Percentiles rank a stretch among this genome's conserved stretches.
These are phyloP conservation scores for Dactylorhiza incarnata DNA, from an alignment of 106 monocot species.

Conservation along the genomic window DNA sequence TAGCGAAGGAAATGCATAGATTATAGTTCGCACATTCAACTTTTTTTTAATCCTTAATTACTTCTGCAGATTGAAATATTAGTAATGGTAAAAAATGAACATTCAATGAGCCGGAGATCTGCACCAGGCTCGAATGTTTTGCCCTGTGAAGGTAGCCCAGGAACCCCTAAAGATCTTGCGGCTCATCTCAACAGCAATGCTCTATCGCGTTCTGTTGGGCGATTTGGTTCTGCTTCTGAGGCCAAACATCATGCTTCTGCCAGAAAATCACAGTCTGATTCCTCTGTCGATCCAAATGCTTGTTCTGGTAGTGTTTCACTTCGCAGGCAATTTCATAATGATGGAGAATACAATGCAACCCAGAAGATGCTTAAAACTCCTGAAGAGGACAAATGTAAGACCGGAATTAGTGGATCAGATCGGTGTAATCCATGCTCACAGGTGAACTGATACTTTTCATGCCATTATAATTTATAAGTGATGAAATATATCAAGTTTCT, in stretches of 20 bases:
- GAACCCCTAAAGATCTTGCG: conserved; percentile 31
- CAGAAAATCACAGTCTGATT: conserved; percentile 82
- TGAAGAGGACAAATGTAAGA: conserved; percentile 45
- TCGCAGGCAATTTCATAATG: conserved; percentile 68
- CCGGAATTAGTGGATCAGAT: conserved; percentile 11
- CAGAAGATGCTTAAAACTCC: conserved; percentile 39
- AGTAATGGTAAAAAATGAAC: conserved; percentile 55
- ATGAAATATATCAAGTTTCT: background rate
- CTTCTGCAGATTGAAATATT: conserved; percentile 74
- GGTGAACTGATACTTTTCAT: conserved; percentile 14
- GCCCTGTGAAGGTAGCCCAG: conserved; percentile 35
- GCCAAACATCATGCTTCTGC: conserved; percentile 52
- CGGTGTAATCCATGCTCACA: conserved; percentile 15
- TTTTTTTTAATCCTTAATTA: background rate
- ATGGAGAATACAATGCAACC: conserved; percentile 38
- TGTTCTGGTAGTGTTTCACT: conserved; percentile 46
- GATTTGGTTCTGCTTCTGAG: conserved; percentile 46
- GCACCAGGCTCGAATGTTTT: conserved; percentile 48
- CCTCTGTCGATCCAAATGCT: conserved; percentile 29
- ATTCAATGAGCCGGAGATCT: conserved; percentile 57
- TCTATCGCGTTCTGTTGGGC: conserved; percentile 24
- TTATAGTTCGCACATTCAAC: too few relatives aligned
- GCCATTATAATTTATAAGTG: background rate
- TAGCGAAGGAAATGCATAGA: background rate
- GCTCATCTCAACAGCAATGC: conserved; percentile 29